Conservation (phyloP, 1,284 basidiomycete species). For the Inonotus obliquus region DNA sequence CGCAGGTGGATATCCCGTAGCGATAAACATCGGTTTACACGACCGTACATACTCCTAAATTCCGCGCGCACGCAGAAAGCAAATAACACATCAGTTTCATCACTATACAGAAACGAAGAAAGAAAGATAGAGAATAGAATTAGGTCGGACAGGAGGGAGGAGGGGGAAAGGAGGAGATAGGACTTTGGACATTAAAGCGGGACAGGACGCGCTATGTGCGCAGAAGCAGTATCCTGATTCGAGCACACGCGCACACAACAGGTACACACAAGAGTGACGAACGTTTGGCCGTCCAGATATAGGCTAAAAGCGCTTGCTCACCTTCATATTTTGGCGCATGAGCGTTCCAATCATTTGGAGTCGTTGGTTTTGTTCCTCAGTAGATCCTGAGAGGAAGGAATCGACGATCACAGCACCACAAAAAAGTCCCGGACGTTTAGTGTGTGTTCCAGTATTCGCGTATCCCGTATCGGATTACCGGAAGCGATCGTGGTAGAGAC, state of each 20-base stretch:
- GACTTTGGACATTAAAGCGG: too few species aligned
- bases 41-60: slow-evolving; percentile 16
- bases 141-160: too few species aligned
- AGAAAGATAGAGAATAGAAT: too few species aligned
- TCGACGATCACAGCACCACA: neutral
- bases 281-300: too few species aligned
- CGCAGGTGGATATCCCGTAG: slow-evolving; percentile 17
- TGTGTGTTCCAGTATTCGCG: neutral
- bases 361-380: slow-evolving; percentile 16
- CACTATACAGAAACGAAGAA: neutral
- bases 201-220: neutral
- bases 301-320: too few species aligned
- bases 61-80: neutral
- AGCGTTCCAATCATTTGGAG: slow-evolving; percentile 18
- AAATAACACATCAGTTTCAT: neutral
- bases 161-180: neutral
- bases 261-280: too few species aligned
- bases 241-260: too few species aligned
- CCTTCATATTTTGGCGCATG: slow-evolving; percentile 21
- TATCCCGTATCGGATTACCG: neutral
- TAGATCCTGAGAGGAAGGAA: neutral
- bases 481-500: neutral
- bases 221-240: neutral
- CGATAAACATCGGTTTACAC: slow-evolving; percentile 19
- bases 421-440: neutral